Percentiles rank a stretch among this genome's conserved stretches.
phyloP scores from a whole-genome alignment of 2,329 filamentous ascomycete genomes.

The Talaromyces amestolkiae region DNA sequence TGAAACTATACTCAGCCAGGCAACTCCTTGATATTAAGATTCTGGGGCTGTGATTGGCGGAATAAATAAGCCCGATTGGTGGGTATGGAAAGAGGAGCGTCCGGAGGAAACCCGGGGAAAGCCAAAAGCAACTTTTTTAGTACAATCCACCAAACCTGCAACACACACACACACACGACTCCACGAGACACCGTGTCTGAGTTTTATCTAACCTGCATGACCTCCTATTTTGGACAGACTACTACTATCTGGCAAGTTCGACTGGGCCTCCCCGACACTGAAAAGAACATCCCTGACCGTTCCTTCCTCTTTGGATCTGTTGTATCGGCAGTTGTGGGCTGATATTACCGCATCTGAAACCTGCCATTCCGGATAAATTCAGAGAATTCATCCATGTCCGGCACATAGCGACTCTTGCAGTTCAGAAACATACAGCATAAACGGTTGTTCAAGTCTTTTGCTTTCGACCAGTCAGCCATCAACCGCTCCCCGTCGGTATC shows the following conservation, averaged over 20 bases:
- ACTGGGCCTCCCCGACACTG: not conserved
- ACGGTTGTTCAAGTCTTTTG: not conserved
- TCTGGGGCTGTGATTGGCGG: constrained; percentile 5
- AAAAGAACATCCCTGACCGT: not conserved
- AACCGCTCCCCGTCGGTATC: not conserved
- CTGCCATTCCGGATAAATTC: not conserved
- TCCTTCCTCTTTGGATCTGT: not conserved
- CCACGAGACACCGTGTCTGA: not conserved
- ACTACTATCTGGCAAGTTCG: not conserved
- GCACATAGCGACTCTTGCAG: not conserved
- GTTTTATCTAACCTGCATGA: not conserved
- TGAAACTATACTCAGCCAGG: not conserved
- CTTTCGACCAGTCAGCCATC: not conserved
- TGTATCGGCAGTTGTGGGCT: not conserved
- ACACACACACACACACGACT: not conserved
- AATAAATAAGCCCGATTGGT: constrained; percentile 16
- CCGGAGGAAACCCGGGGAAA: constrained; percentile 13
- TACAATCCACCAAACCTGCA: not conserved
- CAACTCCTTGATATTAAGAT: not conserved
- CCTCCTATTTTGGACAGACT: not conserved
- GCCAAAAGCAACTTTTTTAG: not conserved
- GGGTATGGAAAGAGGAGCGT: constrained; percentile 4
- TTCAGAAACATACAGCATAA: not conserved
- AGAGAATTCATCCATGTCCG: not conserved
- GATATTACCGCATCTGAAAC: not conserved